Evolutionary conservation across 2,329 filamentous ascomycete species (phyloP), one percentile per base, ranked within the genome.

Genomic region (Fusarium secorum): DNA sequence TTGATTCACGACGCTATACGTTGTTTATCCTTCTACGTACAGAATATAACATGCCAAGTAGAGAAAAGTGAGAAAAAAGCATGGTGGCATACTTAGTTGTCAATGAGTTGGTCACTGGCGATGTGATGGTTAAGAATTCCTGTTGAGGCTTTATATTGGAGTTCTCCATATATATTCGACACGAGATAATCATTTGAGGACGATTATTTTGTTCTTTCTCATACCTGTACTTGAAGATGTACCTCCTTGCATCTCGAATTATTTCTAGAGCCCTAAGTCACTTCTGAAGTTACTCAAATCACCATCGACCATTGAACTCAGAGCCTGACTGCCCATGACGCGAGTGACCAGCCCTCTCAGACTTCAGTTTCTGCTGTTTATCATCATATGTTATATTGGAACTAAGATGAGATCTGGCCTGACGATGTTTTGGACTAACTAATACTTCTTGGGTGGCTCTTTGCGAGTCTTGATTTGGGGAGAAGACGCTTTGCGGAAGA

Each of bases 41-140:
- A 28, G 8, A 4, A 20, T 26, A 15, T 3, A n/a, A 5, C 14
- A n/a, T 20, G 1, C 7, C n/a, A 3, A n/a, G 2, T 17, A n/a
- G 10, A 15, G 11, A 1, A 5, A 1, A 46, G 26, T n/a, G 26
- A 30, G 10, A 11, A 7, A n/a, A 15, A 28, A 10, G 10, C 6
- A 11, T n/a, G 15, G 3, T 24, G 17, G 22, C 39, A 24, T 42
- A 24, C 5, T 8, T 24, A 8, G 15, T 24, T 24, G 22, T 11
- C 15, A 18, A 42, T 7, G 7, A 24, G 15, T 24, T 18, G 39
- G 15, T 36, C 35, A 36, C 35, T 36, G 35, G 17, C 18, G 4
- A 11, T 36, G 35, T 11, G 5, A 20, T 36, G 35, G 17, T 11
- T 11, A 36, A 36, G 17, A 36, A 36, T 36, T 36, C 35, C 18